phyloP scores from a whole-genome alignment of 2,329 filamentous ascomycete species.

The Blastomyces gilchristii region DNA sequence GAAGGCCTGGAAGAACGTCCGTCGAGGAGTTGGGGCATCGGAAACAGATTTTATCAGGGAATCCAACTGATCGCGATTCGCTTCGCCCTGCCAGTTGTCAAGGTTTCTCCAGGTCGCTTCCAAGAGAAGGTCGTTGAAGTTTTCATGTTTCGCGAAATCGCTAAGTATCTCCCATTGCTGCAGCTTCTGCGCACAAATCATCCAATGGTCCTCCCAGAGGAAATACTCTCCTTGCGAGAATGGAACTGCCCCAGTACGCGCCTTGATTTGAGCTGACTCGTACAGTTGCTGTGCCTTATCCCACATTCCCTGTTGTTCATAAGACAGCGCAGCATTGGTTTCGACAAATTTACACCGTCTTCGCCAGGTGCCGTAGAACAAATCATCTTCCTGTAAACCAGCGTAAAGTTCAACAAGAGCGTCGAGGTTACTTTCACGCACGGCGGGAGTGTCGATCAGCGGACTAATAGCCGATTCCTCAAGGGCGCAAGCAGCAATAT shows the following conservation, averaged over 20 bases:
- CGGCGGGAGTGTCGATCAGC: slow-evolving; percentile 68
- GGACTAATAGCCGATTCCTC: slow-evolving; percentile 82
- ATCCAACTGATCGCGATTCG: slow-evolving; percentile 81
- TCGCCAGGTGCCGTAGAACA: slow-evolving; percentile 97
- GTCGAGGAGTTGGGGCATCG: slow-evolving; percentile 86
- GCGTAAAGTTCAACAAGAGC: slow-evolving; percentile 91
- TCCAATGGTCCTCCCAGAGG: slow-evolving; percentile 99
- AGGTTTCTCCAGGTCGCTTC: slow-evolving; percentile 94
- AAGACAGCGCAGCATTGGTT: slow-evolving; percentile 92
- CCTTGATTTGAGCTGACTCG: slow-evolving; percentile 93
- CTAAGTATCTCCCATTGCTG: slow-evolving; percentile 98
- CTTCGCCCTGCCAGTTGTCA: slow-evolving; percentile 83
- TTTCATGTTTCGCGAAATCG: slow-evolving; percentile 97
- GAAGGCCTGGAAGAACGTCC: slow-evolving; percentile 97
- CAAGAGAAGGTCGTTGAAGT: slow-evolving; percentile 88
- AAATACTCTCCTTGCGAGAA: slow-evolving; percentile 97
- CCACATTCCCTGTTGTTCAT: slow-evolving; percentile 99
- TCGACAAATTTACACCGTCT: slow-evolving; percentile 92
- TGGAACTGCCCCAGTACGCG: slow-evolving; percentile 86
- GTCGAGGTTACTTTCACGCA: slow-evolving; percentile 90
- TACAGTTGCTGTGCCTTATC: slow-evolving; percentile 97
- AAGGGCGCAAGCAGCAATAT: slow-evolving; percentile 80
- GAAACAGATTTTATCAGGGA: slow-evolving; percentile 93
- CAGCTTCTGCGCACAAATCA: slow-evolving; percentile 91
- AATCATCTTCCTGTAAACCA: slow-evolving; percentile 81